Conservation (phyloP, 345 rosid species). For the Brassica nigra region DNA sequence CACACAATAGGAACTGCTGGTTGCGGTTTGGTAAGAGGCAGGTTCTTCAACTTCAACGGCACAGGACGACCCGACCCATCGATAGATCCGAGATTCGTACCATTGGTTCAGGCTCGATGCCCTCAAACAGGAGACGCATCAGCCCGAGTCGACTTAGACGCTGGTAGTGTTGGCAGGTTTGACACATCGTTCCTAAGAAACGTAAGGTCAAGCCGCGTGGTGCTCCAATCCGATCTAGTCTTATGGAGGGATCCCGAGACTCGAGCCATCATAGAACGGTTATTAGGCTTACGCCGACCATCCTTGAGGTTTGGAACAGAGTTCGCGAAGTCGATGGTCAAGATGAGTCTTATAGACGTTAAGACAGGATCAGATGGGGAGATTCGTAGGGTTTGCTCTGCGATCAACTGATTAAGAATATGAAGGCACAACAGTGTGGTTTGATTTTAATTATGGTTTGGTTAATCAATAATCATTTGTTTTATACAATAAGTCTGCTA, state of each 20-base stretch:
- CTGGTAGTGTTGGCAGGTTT: constrained; percentile 40
- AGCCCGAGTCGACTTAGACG: constrained; percentile 43
- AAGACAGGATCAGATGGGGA: constrained; percentile 51
- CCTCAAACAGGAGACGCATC: constrained; percentile 37
- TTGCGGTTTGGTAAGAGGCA: constrained; percentile 40
- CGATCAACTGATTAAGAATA: constrained; percentile 33
- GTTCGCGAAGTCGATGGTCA: constrained; percentile 56
- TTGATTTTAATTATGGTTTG: constrained; percentile 12
- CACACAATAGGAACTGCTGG: constrained; percentile 57
- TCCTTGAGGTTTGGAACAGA: constrained; percentile 42
- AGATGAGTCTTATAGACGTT: constrained; percentile 58
- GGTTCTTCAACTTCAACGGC: constrained; percentile 45
- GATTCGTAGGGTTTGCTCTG: constrained; percentile 52
- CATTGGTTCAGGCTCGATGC: constrained; percentile 27
- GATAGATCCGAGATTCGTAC: constrained; percentile 35
- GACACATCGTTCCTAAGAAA: constrained; percentile 49
- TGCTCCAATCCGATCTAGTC: constrained; percentile 45
- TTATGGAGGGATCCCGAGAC: constrained; percentile 46
- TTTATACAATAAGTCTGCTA: constrained; percentile 17
- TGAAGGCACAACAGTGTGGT: not conserved
- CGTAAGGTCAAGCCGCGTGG: constrained; percentile 45
- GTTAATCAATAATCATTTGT: not conserved
- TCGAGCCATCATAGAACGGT: constrained; percentile 31
- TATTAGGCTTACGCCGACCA: constrained; percentile 36
- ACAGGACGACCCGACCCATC: constrained; percentile 42